Evolutionary conservation across 2,329 filamentous ascomycete species (phyloP).

Genomic region (Pestalotiopsis sp.): DNA sequence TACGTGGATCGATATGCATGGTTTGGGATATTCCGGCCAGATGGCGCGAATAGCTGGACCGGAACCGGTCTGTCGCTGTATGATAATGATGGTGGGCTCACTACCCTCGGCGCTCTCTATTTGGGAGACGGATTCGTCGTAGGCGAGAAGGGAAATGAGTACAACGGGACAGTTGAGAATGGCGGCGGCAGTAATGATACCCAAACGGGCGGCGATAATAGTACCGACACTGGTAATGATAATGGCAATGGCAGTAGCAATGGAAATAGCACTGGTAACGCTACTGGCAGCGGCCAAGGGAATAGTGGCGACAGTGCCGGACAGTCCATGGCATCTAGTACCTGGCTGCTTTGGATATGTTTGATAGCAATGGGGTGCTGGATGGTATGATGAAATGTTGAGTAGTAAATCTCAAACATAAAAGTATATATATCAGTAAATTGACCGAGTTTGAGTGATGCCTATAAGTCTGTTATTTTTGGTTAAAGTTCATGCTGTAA

Average conservation of each 20-base stretch:
- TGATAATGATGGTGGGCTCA: constrained; percentile 39
- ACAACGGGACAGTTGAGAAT: constrained; percentile 7
- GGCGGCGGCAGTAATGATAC: constrained; percentile 21
- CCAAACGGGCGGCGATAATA: constrained; percentile 33
- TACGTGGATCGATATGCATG: constrained; percentile 42
- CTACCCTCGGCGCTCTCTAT: constrained; percentile 39
- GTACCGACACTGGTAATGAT: constrained; percentile 25
- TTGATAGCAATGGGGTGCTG: not conserved
- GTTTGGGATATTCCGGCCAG: constrained; percentile 42
- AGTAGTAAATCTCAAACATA: not conserved
- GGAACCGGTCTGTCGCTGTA: constrained; percentile 41
- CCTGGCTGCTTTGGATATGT: not conserved
- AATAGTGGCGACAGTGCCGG: not conserved
- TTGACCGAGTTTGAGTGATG: not conserved
- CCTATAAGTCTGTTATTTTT: constrained; percentile 28
- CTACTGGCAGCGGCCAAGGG: not conserved
- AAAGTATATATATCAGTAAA: not conserved
- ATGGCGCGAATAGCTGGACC: constrained; percentile 43
- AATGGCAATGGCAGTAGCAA: not conserved
- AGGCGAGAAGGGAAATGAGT: constrained; percentile 21
- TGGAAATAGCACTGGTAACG: not conserved
- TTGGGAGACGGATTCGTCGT: constrained; percentile 42
- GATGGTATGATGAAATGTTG: not conserved
- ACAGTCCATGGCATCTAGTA: not conserved
- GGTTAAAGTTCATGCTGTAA: constrained; percentile 89